phyloP scores from a whole-genome alignment of 75 land plant genomes.

The Cupressus sempervirens region DNA sequence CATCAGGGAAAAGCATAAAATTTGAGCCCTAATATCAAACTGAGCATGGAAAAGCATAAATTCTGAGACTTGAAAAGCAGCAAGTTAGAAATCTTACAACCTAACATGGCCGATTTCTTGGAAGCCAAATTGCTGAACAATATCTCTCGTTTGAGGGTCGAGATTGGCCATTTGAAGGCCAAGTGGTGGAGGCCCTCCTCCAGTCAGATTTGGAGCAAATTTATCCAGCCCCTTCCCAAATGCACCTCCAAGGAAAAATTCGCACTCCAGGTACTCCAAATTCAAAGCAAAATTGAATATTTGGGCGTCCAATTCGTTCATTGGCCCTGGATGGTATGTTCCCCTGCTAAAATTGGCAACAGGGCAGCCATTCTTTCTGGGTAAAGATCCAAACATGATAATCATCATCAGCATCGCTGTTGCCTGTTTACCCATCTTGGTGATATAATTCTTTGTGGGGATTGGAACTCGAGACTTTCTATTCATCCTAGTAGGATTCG shows the following conservation, averaged over 20 bases:
- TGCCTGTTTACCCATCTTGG: too few species aligned
- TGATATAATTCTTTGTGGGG: too few species aligned
- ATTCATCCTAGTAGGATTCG: too few species aligned
- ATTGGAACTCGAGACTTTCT: too few species aligned
- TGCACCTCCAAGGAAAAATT: constrained; percentile 22
- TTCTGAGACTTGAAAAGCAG: too few species aligned
- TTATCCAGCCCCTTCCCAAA: constrained; percentile 28
- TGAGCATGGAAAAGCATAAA: background rate
- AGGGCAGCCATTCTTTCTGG: too few species aligned
- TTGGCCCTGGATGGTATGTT: constrained; percentile 9
- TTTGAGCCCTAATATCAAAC: background rate
- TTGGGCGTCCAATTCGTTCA: constrained; percentile 18
- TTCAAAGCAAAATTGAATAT: constrained; percentile 28
- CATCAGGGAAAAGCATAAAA: background rate
- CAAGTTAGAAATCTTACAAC: background rate
- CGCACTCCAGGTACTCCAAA: constrained; percentile 42
- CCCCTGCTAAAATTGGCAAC: background rate
- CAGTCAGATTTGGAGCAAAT: constrained; percentile 15
- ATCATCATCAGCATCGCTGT: too few species aligned
- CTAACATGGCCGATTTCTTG: constrained; percentile 43
- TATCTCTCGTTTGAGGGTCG: constrained; percentile 2
- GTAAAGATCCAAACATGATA: too few species aligned
- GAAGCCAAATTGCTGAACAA: constrained; percentile 23
- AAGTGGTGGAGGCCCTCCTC: constrained; percentile 28
- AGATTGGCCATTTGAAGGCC: constrained; percentile 36